Conservation (phyloP, 805 yeast species). For the Saturnispora mendoncae region DNA sequence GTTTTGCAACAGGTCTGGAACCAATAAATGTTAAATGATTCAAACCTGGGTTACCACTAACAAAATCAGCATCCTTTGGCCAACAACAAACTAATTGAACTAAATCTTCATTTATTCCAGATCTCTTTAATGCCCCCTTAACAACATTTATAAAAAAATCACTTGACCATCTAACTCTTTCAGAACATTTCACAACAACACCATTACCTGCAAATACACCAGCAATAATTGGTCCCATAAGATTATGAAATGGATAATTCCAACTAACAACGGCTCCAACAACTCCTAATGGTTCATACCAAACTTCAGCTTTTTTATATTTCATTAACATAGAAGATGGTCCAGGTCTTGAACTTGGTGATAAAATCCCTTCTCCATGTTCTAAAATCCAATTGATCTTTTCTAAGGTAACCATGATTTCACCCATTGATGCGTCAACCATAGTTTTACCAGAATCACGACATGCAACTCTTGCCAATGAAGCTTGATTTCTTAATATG, state of each 20-base stretch:
- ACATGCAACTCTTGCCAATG: slow-evolving; percentile 86
- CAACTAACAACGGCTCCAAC: slow-evolving; percentile 89
- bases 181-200: slow-evolving; percentile 87
- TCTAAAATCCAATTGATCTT: slow-evolving; percentile 83
- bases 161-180: slow-evolving; percentile 93
- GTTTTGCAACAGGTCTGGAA: slow-evolving; percentile 88
- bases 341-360: slow-evolving; percentile 72
- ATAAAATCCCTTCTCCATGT: slow-evolving; percentile 68
- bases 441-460: slow-evolving; percentile 94
- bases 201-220: slow-evolving; percentile 87
- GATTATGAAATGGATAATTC: slow-evolving; percentile 96
- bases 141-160: slow-evolving; percentile 66
- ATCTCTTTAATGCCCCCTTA: slow-evolving; percentile 58
- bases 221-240: slow-evolving; percentile 88
- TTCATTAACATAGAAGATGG: slow-evolving; percentile 79
- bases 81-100: slow-evolving; percentile 85
- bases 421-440: slow-evolving; percentile 95
- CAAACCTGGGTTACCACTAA: slow-evolving; percentile 75
- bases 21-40: slow-evolving; percentile 93
- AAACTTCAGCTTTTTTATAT: slow-evolving; percentile 86
- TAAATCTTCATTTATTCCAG: slow-evolving; percentile 70
- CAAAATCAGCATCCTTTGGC: slow-evolving; percentile 76
- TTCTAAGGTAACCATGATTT: slow-evolving; percentile 89
- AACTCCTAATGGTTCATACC: slow-evolving; percentile 87
- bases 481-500: slow-evolving; percentile 73